Evolutionary conservation across 73 alveolate genomes (phyloP), one percentile per base, ranked within the genome.

Genomic region (Uronychia setigera): DNA sequence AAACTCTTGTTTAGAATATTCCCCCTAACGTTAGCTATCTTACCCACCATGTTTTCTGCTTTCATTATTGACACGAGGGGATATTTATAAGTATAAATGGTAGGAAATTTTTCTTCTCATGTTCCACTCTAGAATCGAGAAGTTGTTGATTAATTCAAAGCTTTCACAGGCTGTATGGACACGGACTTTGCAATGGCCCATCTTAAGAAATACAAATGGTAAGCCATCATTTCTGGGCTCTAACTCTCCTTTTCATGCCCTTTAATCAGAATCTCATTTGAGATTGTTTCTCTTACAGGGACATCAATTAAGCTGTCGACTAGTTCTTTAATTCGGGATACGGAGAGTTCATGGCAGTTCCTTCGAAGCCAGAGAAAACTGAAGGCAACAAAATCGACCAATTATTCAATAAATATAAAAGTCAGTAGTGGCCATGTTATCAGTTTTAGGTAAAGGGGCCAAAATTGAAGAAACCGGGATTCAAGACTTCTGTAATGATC

Each of bases 1-100:
- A 46, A 92, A 92, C 85, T 92, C 97, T 29, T 76, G 87, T 19
- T 58, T 77, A 0, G 85, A 79, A 78, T 92, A 92, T 28, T 90
- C 78, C 31, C 97, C 97, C 79, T 46, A 19, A 5, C 67, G 67
- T 46, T 46, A 46, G 67, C 67, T 11, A 46, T 19, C 67, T 5
- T 5, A 46, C 67, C 67, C 67, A 46, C 67, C 95, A 92, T 92
- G 26, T 85, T 85, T 84, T 83, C 74, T 26, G 97, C 97, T 1
- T 80, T 74, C 91, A 92, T 88, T n/a, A n/a, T n/a, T n/a, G n/a
- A n/a, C n/a, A n/a, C n/a, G n/a, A n/a, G n/a, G n/a, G n/a, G n/a
- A n/a, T n/a, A n/a, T n/a, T n/a, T n/a, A n/a, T n/a, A n/a, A n/a
- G n/a, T n/a, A n/a, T n/a, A n/a, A n/a, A n/a, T n/a, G n/a, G n/a